phyloP scores from a whole-genome alignment of 306 rosid species.

The Rosa lucieae region DNA sequence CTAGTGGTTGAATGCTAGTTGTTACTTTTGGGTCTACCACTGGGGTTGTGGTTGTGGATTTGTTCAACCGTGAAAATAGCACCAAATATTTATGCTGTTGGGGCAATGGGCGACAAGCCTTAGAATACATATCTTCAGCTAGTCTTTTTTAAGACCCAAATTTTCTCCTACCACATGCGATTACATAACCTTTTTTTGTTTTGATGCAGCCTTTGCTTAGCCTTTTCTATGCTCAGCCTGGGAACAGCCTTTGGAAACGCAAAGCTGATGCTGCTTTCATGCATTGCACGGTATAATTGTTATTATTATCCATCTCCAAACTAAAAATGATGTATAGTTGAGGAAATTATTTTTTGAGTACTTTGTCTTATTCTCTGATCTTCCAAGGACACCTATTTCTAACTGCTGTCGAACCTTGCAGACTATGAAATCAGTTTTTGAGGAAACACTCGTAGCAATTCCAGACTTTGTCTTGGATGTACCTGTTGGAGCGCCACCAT shows the following conservation, averaged over 20 bases:
- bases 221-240: slow-evolving; percentile 71
- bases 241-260: slow-evolving; percentile 95
- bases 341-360: neutral
- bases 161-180: neutral
- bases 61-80: neutral
- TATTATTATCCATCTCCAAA: neutral
- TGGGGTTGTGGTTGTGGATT: neutral
- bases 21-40: neutral
- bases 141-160: neutral
- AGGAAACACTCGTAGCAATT: slow-evolving; percentile 78
- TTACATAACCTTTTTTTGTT: neutral
- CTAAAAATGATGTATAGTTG: neutral
- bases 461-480: slow-evolving; percentile 83
- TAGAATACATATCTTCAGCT: neutral
- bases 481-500: slow-evolving; percentile 42
- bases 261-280: slow-evolving; percentile 80
- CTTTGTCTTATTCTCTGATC: neutral
- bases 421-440: slow-evolving; percentile 79
- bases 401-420: slow-evolving; percentile 39
- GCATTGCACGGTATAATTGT: slow-evolving; percentile 52
- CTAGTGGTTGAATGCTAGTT: neutral
- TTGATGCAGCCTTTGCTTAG: slow-evolving; percentile 80
- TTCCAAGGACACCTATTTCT: neutral
- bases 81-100: neutral
- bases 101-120: neutral